Evolutionary conservation across 768 basidiomycete genomes (phyloP), one percentile per base, ranked within the genome.

Genomic region (Agrocybe pediades): DNA sequence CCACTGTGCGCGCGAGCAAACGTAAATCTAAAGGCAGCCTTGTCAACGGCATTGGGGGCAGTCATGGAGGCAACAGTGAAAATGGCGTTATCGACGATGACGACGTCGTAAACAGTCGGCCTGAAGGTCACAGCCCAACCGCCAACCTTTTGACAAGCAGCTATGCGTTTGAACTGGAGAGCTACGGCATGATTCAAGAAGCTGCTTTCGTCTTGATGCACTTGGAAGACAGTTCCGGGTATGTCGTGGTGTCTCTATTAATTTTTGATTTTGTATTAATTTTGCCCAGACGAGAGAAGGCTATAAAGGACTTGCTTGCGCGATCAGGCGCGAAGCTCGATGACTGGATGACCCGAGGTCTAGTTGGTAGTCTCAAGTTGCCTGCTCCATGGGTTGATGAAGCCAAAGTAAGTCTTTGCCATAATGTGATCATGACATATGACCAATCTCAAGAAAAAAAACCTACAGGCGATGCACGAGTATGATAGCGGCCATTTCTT

Each of bases 151-250:
- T 98, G 23, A 87, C 94, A 7, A 87, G 84, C 57, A 84, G 82
- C 50, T 99, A 96, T 66, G 95, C 95, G 0, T 77, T 83, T 45
- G 92, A 97, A 67, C 72, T 99, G 56, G 96, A 98, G 71, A 78
- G 79, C 47, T 71, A 82, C 52, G 93, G 87, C 16, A 77, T 88
- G 79, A 81, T 95, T 61, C 87, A 92, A 62, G 90, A 93, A 69
- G 90, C 94, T 4, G 80, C 83, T 2, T 98, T 98, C 64, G 92
- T 98, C 3, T 73, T 97, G 53, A 73, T 98, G 50, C 95, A 98
- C 68, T 72, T 98, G 9, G 91, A 96, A 66, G 84, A 87, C 19
- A 79, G 86, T 16, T 75, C 78, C 20, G 88, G 91, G 95, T 95
- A 62, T 55, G 88, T 70, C 17, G n/a, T 46, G 11, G 17, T 61